Conservation (phyloP, 768 basidiomycete genomes). For the Pleurotus ostreatus region DNA sequence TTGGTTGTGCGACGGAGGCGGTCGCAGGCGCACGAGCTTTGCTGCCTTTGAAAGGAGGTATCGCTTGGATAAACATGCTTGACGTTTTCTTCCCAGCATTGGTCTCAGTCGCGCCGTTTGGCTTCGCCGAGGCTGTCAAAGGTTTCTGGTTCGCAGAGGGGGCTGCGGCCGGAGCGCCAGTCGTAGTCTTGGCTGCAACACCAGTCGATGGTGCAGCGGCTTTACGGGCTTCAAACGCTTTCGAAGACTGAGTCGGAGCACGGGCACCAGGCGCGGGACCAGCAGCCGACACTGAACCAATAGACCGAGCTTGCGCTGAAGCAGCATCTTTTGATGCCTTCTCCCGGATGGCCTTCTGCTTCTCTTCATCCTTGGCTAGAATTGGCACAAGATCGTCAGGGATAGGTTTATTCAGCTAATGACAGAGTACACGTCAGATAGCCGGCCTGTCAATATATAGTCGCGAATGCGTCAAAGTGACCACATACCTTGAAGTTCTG, state of each 20-base stretch:
- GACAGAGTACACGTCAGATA: neutral
- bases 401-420: slow-evolving; percentile 88
- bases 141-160: slow-evolving; percentile 24
- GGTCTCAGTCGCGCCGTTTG: slow-evolving; percentile 25
- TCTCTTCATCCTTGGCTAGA: slow-evolving; percentile 90
- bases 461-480: neutral
- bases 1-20: slow-evolving; percentile 22
- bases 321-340: slow-evolving; percentile 68
- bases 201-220: slow-evolving; percentile 16
- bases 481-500: slow-evolving; percentile 83
- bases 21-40: slow-evolving; percentile 34
- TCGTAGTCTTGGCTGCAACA: slow-evolving; percentile 21
- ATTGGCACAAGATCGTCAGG: slow-evolving; percentile 93
- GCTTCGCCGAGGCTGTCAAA: slow-evolving; percentile 21
- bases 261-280: slow-evolving; percentile 26
- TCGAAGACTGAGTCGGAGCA: slow-evolving; percentile 9
- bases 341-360: slow-evolving; percentile 78
- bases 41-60: slow-evolving; percentile 84
- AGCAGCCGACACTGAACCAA: slow-evolving; percentile 54
- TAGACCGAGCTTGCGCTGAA: slow-evolving; percentile 64
- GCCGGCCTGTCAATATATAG: neutral
- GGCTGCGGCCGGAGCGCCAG: slow-evolving; percentile 19
- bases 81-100: slow-evolving; percentile 44
- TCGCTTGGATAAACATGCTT: slow-evolving; percentile 80
- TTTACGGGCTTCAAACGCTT: slow-evolving; percentile 12